Conservation (phyloP, 441 rosid species). For the Geranium incanum region DNA sequence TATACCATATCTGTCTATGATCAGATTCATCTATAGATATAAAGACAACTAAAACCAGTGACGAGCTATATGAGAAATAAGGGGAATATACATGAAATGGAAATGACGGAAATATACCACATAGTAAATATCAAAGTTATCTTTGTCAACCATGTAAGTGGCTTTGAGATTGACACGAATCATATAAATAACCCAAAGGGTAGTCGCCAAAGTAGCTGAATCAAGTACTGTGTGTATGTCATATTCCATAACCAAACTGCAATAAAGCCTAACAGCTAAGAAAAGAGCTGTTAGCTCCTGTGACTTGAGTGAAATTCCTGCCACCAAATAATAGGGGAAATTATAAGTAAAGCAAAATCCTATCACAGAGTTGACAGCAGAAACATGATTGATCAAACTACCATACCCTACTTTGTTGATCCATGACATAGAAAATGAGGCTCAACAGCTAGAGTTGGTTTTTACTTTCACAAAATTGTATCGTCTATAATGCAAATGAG, state of each 20-base stretch:
- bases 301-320: slow-evolving; percentile 87
- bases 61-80: not conserved
- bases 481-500: too few relatives aligned
- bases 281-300: slow-evolving; percentile 93
- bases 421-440: too few relatives aligned
- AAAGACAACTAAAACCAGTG: too few relatives aligned
- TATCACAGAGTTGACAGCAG: slow-evolving; percentile 21
- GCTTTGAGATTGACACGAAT: slow-evolving; percentile 82
- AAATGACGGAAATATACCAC: slow-evolving; percentile 43
- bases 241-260: slow-evolving; percentile 42
- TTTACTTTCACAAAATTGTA: too few relatives aligned
- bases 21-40: too few relatives aligned
- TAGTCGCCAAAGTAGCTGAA: slow-evolving; percentile 81
- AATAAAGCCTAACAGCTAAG: not conserved
- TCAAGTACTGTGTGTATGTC: slow-evolving; percentile 93
- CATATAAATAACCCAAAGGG: slow-evolving; percentile 94
- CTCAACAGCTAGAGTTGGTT: too few relatives aligned
- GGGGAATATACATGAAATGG: not conserved
- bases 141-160: slow-evolving; percentile 93
- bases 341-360: too few relatives aligned
- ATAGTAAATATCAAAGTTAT: slow-evolving; percentile 81
- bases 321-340: not conserved
- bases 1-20: too few relatives aligned
- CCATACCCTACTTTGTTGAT: not conserved
- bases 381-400: not conserved